These are phyloP conservation scores for Tricholomella constricta DNA, from an alignment of 768 basidiomycete genomes.

Conservation along the genomic window DNA sequence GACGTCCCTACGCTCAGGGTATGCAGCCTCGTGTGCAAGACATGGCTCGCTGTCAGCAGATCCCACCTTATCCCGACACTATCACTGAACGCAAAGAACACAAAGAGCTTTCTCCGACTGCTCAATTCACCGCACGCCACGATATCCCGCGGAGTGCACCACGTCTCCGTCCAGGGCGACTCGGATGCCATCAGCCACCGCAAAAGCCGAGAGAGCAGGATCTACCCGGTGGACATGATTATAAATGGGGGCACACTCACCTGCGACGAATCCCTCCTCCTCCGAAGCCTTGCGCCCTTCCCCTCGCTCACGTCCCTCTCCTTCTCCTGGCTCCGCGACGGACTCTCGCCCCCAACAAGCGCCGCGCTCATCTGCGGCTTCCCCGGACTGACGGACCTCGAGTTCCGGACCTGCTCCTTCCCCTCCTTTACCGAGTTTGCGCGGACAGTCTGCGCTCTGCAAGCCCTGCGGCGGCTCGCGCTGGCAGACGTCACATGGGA, in stretches of 20 bases:
- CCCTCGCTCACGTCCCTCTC: slow-evolving; percentile 17
- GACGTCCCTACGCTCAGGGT: slow-evolving; percentile 18
- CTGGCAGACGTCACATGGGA: slow-evolving; percentile 27
- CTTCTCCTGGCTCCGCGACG: slow-evolving; percentile 19
- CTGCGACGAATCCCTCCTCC: slow-evolving; percentile 13
- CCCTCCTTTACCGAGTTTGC: slow-evolving; percentile 22
- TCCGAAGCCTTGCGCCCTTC: slow-evolving; percentile 15
- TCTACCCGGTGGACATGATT: slow-evolving; percentile 6
- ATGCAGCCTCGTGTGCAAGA: slow-evolving; percentile 19
- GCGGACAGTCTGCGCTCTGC: slow-evolving; percentile 22
- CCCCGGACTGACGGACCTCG: slow-evolving; percentile 22
- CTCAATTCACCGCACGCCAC: slow-evolving; percentile 18
- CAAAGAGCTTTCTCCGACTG: slow-evolving; percentile 16
- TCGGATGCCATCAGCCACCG: slow-evolving; percentile 20
- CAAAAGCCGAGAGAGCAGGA: slow-evolving; percentile 12
- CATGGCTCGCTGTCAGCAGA: slow-evolving; percentile 18
- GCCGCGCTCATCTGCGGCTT: slow-evolving; percentile 16
- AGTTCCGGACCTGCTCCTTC: slow-evolving; percentile 27
- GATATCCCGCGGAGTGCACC: slow-evolving; percentile 15
- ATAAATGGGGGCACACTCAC: slow-evolving; percentile 1
- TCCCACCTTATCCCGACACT: slow-evolving; percentile 17
- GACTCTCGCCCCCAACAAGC: slow-evolving; percentile 10
- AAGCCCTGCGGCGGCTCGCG: slow-evolving; percentile 18
- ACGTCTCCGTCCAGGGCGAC: slow-evolving; percentile 19
- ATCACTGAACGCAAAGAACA: slow-evolving; percentile 16